Evolutionary conservation across 139 green algal species (phyloP).

Genomic region (Chlamydomonas sphaeroides): DNA sequence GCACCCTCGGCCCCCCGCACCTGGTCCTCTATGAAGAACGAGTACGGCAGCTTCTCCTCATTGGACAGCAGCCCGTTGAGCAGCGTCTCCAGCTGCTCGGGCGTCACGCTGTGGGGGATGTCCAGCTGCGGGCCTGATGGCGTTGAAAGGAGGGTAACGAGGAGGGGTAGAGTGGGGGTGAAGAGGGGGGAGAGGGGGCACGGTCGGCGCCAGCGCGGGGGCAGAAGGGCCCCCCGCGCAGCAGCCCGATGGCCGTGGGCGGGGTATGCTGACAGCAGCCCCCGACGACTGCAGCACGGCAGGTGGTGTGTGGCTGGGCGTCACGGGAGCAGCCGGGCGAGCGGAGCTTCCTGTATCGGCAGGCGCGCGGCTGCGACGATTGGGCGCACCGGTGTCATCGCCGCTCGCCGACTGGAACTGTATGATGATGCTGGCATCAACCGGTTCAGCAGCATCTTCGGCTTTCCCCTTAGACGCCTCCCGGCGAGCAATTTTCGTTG

Average conservation of each 20-base stretch:
- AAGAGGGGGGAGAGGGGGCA: background rate
- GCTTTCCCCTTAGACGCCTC: slow-evolving; percentile 6
- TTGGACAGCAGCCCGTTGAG: slow-evolving; percentile 89
- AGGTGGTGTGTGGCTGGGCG: too few species aligned
- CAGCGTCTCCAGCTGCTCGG: slow-evolving; percentile 87
- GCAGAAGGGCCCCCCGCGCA: too few species aligned
- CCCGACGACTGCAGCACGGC: too few species aligned
- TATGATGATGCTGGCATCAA: slow-evolving; percentile 80
- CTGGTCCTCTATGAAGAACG: slow-evolving; percentile 90
- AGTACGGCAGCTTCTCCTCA: slow-evolving; percentile 92
- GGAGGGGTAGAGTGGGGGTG: background rate
- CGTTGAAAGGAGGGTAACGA: background rate
- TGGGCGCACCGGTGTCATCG: slow-evolving; percentile 64
- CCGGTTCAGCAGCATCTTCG: slow-evolving; percentile 13
- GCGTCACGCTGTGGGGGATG: slow-evolving; percentile 83
- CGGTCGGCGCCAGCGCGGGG: too few species aligned
- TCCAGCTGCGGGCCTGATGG: slow-evolving; percentile 89
- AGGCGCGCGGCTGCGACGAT: background rate
- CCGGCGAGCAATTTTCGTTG: slow-evolving; percentile 19
- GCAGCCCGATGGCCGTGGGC: too few species aligned
- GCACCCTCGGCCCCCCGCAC: slow-evolving; percentile 56
- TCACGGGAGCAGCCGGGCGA: too few species aligned
- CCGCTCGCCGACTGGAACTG: slow-evolving; percentile 81
- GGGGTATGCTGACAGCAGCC: too few species aligned
- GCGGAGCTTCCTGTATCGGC: too few species aligned